A percentile compares a stretch with the other conserved stretches of the same genome.
phyloP scores from a whole-genome alignment of 805 yeast species.

The Metschnikowia cubensis region DNA sequence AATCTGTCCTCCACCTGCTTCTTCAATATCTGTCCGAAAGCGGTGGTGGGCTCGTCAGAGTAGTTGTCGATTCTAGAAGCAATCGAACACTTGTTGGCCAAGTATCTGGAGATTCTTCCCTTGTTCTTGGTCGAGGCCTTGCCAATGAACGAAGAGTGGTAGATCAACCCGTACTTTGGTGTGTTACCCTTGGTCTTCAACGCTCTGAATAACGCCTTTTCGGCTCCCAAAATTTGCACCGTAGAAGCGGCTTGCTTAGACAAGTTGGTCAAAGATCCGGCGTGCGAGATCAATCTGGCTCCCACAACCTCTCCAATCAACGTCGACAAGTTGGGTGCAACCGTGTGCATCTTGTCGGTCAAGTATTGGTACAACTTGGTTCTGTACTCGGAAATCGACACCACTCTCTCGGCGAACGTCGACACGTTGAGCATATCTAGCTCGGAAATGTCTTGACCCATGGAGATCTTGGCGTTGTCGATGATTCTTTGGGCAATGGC shows the following conservation, averaged over 20 bases:
- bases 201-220: conserved; percentile 97
- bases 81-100: conserved; percentile 98
- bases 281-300: conserved; percentile 95
- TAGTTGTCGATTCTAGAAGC: conserved; percentile 98
- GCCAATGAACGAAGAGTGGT: conserved; percentile 96
- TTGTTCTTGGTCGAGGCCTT: conserved; percentile 97
- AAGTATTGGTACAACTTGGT: conserved; percentile 77
- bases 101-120: conserved; percentile 97
- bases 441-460: conserved; percentile 98
- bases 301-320: conserved; percentile 97
- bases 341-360: conserved; percentile 93
- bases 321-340: conserved; percentile 79
- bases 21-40: conserved; percentile 86
- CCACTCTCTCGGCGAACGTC: conserved; percentile 91
- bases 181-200: conserved; percentile 98
- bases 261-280: conserved; percentile 89
- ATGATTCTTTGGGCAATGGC: conserved; percentile 84
- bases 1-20: conserved; percentile 98
- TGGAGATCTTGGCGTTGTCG: conserved; percentile 93
- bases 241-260: conserved; percentile 99
- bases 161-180: conserved; percentile 95
- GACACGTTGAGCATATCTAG: conserved; percentile 89
- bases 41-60: conserved; percentile 88
- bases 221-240: conserved; percentile 97
- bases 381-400: conserved; percentile 87